Base-by-base conservation (phyloP, 257 asterid species). In the Nicotiana sylvestris region DNA sequence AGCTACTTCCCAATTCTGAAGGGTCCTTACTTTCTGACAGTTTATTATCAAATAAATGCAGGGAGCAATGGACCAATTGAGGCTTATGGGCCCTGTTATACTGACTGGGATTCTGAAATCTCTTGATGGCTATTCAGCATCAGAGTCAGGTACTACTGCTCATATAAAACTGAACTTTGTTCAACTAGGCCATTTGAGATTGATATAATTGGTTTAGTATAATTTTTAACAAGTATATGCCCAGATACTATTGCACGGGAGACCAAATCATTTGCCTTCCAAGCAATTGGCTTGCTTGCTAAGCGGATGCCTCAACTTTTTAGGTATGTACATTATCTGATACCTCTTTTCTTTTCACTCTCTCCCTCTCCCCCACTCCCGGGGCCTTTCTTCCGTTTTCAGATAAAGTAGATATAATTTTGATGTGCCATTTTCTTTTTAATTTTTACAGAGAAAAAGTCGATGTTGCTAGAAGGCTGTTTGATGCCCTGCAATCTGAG, bases 281-380 rank as follows among this genome's bases (percentile, higher is more conserved):
- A 93, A 90, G 97, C 99, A 82, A 91, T 96, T 72, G 99, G 99
- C 83, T 90, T 92, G 92, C 98, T 96, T 83, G 97, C 99, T 76
- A 91, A 88, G 68, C 94, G 99, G 51, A 91, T 94, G 99, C 99
- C 99, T 85, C 94, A 91, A 84, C 98, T 96, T 85, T 96, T 93
- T 83, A 93, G 98, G 99, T 94, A 88, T 49, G 61, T 49, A 74
- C 79, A 25, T 49, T 66, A 37, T 51, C 33, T 79, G 57, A 18
- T 62, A 64, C 37, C 62, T 81, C n/a, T 81, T 65, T 49, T 13
- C n/a, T 49, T 72, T 72, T 74, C 61, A 49, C 62, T 49, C 39
- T 33, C 53, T 35, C 17, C 77, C 56, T 18, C 56, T 3, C 58
- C n/a, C 25, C 39, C 37, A 37, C 15, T 27, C 27, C 2, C 27